A percentile compares a stretch with the other conserved stretches of the same genome.
These are phyloP conservation scores for Paracamarosporium sp. DNA, from an alignment of 2,329 filamentous ascomycete genomes.

Conservation along the genomic window DNA sequence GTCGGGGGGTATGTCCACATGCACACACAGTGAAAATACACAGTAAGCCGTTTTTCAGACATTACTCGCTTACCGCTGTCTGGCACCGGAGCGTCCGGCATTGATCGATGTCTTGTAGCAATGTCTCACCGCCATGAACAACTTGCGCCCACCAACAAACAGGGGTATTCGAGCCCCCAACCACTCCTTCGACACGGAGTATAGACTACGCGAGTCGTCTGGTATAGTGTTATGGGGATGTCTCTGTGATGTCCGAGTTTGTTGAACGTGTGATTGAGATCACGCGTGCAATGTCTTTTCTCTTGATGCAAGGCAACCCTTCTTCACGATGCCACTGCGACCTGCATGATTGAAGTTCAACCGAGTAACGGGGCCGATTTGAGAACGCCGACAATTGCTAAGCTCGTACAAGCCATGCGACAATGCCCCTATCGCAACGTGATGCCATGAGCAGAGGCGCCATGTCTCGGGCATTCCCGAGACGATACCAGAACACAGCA, in stretches of 20 bases:
- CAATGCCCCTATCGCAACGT: not conserved
- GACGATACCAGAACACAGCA: not conserved
- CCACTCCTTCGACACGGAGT: not conserved
- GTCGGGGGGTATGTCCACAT: too few relatives aligned
- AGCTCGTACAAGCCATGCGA: not conserved
- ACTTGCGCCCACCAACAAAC: not conserved
- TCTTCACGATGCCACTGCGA: not conserved
- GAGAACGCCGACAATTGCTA: too few relatives aligned
- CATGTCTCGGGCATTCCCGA: slow-evolving; percentile 4
- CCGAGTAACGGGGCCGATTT: not conserved
- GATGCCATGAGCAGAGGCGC: not conserved
- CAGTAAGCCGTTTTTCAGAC: not conserved
- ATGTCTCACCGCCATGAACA: not conserved
- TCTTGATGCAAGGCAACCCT: not conserved
- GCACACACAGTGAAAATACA: too few relatives aligned
- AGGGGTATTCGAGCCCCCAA: not conserved
- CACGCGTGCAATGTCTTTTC: too few relatives aligned
- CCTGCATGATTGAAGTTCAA: not conserved
- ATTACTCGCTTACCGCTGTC: not conserved
- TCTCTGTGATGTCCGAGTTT: not conserved
- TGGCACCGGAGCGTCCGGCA: not conserved
- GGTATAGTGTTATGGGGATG: not conserved
- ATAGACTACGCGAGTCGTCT: not conserved
- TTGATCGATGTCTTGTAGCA: not conserved
- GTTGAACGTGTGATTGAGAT: not conserved